Conservation (phyloP, 176 grass and related monocot genomes). For the Zea luxurians region DNA sequence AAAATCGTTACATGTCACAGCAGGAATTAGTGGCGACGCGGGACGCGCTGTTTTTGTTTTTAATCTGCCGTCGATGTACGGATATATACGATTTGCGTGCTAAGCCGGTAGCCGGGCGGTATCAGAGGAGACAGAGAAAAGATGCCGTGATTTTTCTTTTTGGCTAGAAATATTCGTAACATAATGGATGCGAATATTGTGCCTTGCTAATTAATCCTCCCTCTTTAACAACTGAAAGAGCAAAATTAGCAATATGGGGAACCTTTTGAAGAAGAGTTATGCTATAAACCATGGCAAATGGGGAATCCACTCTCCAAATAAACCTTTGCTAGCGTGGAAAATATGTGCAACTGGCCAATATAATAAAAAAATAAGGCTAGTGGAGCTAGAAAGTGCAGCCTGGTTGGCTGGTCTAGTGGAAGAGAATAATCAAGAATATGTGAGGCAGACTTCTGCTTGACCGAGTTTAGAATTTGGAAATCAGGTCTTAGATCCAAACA, state of each 20-base stretch:
- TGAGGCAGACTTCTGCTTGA: not conserved
- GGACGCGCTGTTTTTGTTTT: not conserved
- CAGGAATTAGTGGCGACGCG: not conserved
- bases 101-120: not conserved
- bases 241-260: not conserved
- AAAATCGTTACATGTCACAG: conserved; percentile 1
- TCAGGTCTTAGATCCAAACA: not conserved
- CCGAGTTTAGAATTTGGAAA: not conserved
- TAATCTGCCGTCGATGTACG: not conserved
- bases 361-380: not conserved
- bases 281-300: not conserved
- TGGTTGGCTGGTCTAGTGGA: not conserved
- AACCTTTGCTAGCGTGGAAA: not conserved
- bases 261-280: not conserved
- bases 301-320: not conserved
- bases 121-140: not conserved
- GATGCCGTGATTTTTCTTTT: not conserved
- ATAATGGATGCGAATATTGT: not conserved
- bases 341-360: not conserved
- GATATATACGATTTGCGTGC: not conserved
- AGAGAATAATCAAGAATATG: not conserved
- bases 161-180: not conserved
- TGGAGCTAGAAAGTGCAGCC: not conserved
- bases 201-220: not conserved
- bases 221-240: not conserved